phyloP scores from a whole-genome alignment of 345 rosid species.

The Gynandropsis gynandra region DNA sequence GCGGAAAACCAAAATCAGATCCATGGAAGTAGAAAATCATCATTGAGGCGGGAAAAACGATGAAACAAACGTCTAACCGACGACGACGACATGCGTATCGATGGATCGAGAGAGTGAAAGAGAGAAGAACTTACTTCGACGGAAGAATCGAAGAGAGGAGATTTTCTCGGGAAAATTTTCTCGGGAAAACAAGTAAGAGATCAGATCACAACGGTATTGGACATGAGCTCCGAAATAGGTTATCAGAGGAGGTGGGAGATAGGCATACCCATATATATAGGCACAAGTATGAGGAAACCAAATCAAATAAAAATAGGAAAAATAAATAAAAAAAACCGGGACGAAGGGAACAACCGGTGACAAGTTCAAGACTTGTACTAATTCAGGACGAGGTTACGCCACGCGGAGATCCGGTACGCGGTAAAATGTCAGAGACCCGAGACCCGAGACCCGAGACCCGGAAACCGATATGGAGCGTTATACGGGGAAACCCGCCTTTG shows the following conservation, averaged over 20 bases:
- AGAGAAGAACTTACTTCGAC: neutral
- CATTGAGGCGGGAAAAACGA: too few species aligned
- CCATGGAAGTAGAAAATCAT: too few species aligned
- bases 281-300: too few species aligned
- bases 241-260: constrained; percentile 1
- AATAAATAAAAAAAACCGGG: too few species aligned
- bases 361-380: too few species aligned
- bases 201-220: neutral
- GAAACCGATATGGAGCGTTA: neutral
- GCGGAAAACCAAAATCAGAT: too few species aligned
- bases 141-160: neutral
- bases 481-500: neutral
- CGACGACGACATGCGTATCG: too few species aligned
- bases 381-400: neutral
- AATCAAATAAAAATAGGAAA: too few species aligned
- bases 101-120: neutral
- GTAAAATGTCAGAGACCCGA: neutral
- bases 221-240: constrained; percentile 9
- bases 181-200: neutral
- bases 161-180: neutral
- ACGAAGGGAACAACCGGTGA: too few species aligned
- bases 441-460: too few species aligned
- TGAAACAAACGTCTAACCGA: too few species aligned
- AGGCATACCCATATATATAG: constrained; percentile 5
- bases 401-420: constrained; percentile 15